Evolutionary conservation across 1,284 basidiomycete species (phyloP).

Genomic region (Papiliotrema nemorosa): DNA sequence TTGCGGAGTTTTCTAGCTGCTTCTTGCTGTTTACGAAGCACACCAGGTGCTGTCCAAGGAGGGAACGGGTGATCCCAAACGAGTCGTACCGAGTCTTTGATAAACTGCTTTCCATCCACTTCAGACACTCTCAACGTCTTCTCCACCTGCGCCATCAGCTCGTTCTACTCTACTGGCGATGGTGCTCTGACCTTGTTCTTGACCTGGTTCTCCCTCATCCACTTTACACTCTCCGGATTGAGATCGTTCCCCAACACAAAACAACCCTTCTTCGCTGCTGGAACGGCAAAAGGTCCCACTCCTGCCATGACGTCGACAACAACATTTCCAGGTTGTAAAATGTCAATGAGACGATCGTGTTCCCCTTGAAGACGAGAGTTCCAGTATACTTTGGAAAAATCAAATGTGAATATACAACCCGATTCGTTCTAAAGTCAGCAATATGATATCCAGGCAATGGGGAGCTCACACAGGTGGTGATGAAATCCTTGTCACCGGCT

Average conservation of each 20-base stretch:
- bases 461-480: slow-evolving; percentile 69
- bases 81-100: slow-evolving; percentile 58
- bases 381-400: slow-evolving; percentile 96
- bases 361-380: slow-evolving; percentile 92
- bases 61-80: slow-evolving; percentile 64
- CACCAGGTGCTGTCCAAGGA: slow-evolving; percentile 29
- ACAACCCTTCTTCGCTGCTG: slow-evolving; percentile 84
- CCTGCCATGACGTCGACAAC: slow-evolving; percentile 94
- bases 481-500: slow-evolving; percentile 79
- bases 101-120: slow-evolving; percentile 81
- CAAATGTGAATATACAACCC: slow-evolving; percentile 83
- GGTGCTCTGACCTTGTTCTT: slow-evolving; percentile 62
- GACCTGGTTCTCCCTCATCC: slow-evolving; percentile 67
- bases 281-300: slow-evolving; percentile 93
- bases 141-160: slow-evolving; percentile 57
- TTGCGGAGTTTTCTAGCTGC: slow-evolving; percentile 22
- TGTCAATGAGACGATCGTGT: slow-evolving; percentile 77
- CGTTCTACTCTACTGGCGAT: background rate
- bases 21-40: slow-evolving; percentile 13
- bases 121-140: slow-evolving; percentile 66
- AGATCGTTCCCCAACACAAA: slow-evolving; percentile 89
- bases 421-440: slow-evolving; percentile 62
- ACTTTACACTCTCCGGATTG: slow-evolving; percentile 82
- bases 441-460: too few species aligned
- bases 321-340: slow-evolving; percentile 64